Conservation (phyloP, 2,329 filamentous ascomycete species). For the Arthrobotrys iridis region DNA sequence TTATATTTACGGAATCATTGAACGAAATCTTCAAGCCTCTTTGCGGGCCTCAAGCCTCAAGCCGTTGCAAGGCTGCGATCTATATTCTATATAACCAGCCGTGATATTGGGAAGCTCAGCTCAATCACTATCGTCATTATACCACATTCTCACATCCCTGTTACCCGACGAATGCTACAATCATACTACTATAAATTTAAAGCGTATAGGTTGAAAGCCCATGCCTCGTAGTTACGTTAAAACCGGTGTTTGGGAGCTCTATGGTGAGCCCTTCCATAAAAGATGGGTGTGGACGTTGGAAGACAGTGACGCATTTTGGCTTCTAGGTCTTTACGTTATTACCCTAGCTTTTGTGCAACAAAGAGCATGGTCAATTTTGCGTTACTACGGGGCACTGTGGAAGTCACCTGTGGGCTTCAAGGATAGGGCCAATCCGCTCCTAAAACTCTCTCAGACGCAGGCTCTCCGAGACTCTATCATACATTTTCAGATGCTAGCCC, state of each 20-base stretch:
- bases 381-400: not conserved
- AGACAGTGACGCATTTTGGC: slow-evolving; percentile 11
- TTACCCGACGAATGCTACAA: too few species aligned
- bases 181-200: too few species aligned
- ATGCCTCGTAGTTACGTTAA: slow-evolving; percentile 7
- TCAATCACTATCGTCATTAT: too few species aligned
- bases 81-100: too few species aligned
- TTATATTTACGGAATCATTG: too few species aligned
- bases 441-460: not conserved
- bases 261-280: slow-evolving; percentile 18
- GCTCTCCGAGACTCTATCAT: slow-evolving; percentile 1
- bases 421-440: not conserved
- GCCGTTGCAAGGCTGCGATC: too few species aligned
- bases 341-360: not conserved
- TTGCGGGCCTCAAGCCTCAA: too few species aligned
- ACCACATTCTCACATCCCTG: too few species aligned
- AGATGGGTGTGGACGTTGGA: slow-evolving; percentile 3
- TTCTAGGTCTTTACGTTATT: slow-evolving; percentile 2
- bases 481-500: not conserved
- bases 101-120: too few species aligned
- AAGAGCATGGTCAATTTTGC: slow-evolving; percentile 19
- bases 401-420: not conserved
- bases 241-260: slow-evolving; percentile 6
- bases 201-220: not conserved
- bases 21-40: too few species aligned